Percentiles rank a stretch among this genome's conserved stretches.
phyloP scores from a whole-genome alignment of 495 filamentous ascomycete genomes.

The Entonaema liquescens region DNA sequence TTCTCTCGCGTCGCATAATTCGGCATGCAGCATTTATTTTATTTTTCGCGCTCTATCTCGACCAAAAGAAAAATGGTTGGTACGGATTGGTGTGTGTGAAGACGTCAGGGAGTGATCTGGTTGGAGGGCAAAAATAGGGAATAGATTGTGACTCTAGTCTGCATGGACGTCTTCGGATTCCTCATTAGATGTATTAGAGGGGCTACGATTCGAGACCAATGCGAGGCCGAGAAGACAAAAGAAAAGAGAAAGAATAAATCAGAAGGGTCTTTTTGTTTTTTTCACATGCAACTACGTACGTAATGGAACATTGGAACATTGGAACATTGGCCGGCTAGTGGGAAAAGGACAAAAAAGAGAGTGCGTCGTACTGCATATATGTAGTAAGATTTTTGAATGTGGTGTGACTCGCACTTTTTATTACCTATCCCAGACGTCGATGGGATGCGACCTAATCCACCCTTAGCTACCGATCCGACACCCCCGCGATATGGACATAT shows the following conservation, averaged over 20 bases:
- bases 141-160: conserved; percentile 47
- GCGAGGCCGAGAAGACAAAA: conserved; percentile 31
- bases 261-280: conserved; percentile 17
- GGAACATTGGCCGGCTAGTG: conserved; percentile 24
- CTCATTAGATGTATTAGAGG: conserved; percentile 46
- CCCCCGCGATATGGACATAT: conserved; percentile 36
- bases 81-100: conserved; percentile 26
- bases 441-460: conserved; percentile 37
- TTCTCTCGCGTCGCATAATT: conserved; percentile 41
- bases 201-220: conserved; percentile 40
- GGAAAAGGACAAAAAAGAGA: neutral
- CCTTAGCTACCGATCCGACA: conserved; percentile 39
- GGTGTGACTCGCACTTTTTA: conserved; percentile 30
- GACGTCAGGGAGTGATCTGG: conserved; percentile 33
- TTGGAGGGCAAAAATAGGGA: conserved; percentile 41
- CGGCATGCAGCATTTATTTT: conserved; percentile 38
- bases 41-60: conserved; percentile 28
- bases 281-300: conserved; percentile 40
- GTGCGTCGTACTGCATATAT: conserved; percentile 39
- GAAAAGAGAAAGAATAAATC: conserved; percentile 20
- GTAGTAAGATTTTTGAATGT: conserved; percentile 42
- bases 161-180: conserved; percentile 45
- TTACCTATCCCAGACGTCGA: conserved; percentile 38
- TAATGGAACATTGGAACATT: conserved; percentile 38
- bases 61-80: conserved; percentile 40